Evolutionary conservation across 2,329 filamentous ascomycete genomes (phyloP), one percentile per base, ranked within the genome.

Genomic region (Alternaria solani): DNA sequence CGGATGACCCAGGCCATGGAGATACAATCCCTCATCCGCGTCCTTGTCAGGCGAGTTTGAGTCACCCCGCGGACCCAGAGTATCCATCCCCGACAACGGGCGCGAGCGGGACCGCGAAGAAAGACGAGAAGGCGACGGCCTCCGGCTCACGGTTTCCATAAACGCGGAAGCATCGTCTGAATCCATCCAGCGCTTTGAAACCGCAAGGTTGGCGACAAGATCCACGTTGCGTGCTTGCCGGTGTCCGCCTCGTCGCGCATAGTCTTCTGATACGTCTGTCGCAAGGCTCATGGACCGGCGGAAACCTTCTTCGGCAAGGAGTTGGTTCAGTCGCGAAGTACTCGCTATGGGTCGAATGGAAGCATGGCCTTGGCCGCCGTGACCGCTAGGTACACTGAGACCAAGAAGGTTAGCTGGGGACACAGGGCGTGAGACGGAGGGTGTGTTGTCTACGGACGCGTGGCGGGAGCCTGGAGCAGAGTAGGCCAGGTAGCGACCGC

Each of bases 391-490:
- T 11, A 39, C 2, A 11, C n/a, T 18, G 23, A 51, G 32, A 44
- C 32, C 28, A 11, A 26, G 26, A n/a, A 20, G 16, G 16, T 30
- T n/a, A 16, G 26, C 23, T 14, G 60, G 58, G 9, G 65, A 55
- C 5, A 39, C 49, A 20, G 28, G 30, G 30, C 43, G 60, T 7
- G 55, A 62, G 7, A 7, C 20, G 8, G 16, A 46, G 0, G 67
- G 68, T 1, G 63, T 66, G 14, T 63, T 62, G 14, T 59, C 38
- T 32, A 61, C 55, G 0, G 65, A 70, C 1, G 36, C 63, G 7
- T 64, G 51, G 6, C 67, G 62, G 11, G 68, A 71, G 8, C 62
- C 71, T 5, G 74, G 74, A 0, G 73, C 73, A 0, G 71, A 75
- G 39, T 61, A 62, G 2, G 73, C 65, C n/a, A 73, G 67, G 51